Percentiles rank a stretch among this genome's conserved stretches.
These are phyloP conservation scores for Heimioporus sp. DNA, from an alignment of 768 basidiomycete genomes.

Conservation along the genomic window DNA sequence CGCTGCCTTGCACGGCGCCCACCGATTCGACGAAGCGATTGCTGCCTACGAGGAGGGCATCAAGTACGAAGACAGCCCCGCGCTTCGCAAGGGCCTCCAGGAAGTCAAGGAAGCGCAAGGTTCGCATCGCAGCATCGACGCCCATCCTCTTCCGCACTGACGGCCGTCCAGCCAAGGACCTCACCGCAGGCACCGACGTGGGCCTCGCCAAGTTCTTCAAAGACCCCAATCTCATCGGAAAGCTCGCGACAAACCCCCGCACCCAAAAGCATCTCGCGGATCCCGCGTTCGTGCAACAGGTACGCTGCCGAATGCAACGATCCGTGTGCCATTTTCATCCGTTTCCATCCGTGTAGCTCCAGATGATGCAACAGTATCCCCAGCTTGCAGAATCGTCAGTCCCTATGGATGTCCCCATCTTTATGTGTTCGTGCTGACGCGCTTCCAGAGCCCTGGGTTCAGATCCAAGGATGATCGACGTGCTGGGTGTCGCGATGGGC, in stretches of 20 bases:
- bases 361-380: constrained; percentile 68
- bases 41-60: constrained; percentile 80
- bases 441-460: constrained; percentile 47
- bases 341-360: constrained; percentile 40
- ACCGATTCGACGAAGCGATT: constrained; percentile 80
- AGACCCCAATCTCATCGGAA: constrained; percentile 80
- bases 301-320: constrained; percentile 15
- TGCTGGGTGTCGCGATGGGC: constrained; percentile 90
- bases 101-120: constrained; percentile 88
- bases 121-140: constrained; percentile 24
- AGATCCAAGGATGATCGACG: constrained; percentile 93
- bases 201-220: constrained; percentile 76
- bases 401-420: not conserved
- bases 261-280: constrained; percentile 84
- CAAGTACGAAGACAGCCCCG: constrained; percentile 77
- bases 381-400: constrained; percentile 56
- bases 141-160: constrained; percentile 4
- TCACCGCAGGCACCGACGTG: constrained; percentile 40
- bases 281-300: constrained; percentile 75
- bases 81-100: constrained; percentile 81
- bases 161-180: constrained; percentile 33
- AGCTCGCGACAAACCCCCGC: constrained; percentile 84
- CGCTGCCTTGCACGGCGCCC: constrained; percentile 85
- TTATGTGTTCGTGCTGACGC: constrained; percentile 3
- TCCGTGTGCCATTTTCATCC: not conserved